A percentile compares a stretch with the other conserved stretches of the same genome.
phyloP scores from a whole-genome alignment of 2,329 filamentous ascomycete genomes.

The Penicillium sp. region DNA sequence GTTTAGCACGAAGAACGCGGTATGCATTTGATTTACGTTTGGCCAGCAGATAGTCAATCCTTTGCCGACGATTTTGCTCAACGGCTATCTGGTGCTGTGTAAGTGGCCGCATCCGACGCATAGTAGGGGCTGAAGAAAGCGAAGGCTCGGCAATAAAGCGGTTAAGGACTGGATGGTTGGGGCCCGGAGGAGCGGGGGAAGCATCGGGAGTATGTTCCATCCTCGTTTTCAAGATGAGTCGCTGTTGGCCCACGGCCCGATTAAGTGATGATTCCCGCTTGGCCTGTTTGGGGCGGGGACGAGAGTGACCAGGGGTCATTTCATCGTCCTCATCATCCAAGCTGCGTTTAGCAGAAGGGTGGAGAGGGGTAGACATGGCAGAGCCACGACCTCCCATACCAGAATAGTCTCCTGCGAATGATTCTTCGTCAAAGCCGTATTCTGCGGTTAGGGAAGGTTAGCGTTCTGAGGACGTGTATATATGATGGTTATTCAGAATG shows the following conservation, averaged over 20 bases:
- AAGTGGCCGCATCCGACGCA: slow-evolving; percentile 47
- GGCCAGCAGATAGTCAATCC: slow-evolving; percentile 49
- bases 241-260: slow-evolving; percentile 39
- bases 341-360: slow-evolving; percentile 37
- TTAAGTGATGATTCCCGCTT: slow-evolving; percentile 41
- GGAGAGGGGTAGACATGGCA: slow-evolving; percentile 40
- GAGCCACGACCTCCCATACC: slow-evolving; percentile 32
- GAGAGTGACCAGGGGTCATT: slow-evolving; percentile 38
- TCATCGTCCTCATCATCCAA: slow-evolving; percentile 45
- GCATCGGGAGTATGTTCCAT: slow-evolving; percentile 46
- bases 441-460: slow-evolving; percentile 19
- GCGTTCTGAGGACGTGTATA: background rate
- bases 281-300: slow-evolving; percentile 42
- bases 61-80: slow-evolving; percentile 50
- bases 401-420: slow-evolving; percentile 32
- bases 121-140: slow-evolving; percentile 29
- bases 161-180: slow-evolving; percentile 44
- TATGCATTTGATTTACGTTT: slow-evolving; percentile 44
- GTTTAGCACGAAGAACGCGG: slow-evolving; percentile 38
- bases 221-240: slow-evolving; percentile 47
- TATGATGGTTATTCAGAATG: background rate
- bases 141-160: slow-evolving; percentile 41
- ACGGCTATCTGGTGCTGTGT: slow-evolving; percentile 53
- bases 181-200: slow-evolving; percentile 46
- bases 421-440: slow-evolving; percentile 37